Evolutionary conservation across 129 eudicot species (phyloP).

Genomic region (Escallonia rubra): DNA sequence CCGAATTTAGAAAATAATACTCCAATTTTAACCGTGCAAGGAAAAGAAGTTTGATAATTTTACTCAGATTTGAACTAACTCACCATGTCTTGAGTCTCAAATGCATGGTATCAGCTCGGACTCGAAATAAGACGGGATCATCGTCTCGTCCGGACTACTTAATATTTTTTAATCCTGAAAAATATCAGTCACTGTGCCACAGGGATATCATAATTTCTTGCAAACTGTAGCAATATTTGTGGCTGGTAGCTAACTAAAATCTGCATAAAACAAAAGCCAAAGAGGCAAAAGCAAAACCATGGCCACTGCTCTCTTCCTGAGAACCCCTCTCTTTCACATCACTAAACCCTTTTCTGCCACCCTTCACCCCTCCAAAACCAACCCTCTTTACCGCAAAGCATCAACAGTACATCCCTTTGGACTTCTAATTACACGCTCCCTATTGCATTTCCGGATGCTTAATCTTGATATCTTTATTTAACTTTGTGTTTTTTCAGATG

Average conservation of each 20-base stretch:
- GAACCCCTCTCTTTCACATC: slow-evolving; percentile 35
- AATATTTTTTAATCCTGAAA: too few species aligned
- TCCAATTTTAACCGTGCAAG: too few species aligned
- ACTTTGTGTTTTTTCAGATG: slow-evolving; percentile 33
- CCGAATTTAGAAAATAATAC: too few species aligned
- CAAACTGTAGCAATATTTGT: slow-evolving; percentile 12
- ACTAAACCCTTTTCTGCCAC: slow-evolving; percentile 19
- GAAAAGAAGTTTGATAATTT: too few species aligned
- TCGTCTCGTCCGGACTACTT: too few species aligned
- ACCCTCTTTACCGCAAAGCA: slow-evolving; percentile 39
- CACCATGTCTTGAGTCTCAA: too few species aligned
- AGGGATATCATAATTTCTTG: neutral
- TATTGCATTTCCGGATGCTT: neutral
- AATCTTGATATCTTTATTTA: neutral
- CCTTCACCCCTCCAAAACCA: slow-evolving; percentile 12
- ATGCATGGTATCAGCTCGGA: too few species aligned
- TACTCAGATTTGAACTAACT: too few species aligned
- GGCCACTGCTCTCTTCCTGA: slow-evolving; percentile 24
- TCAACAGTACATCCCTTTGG: slow-evolving; percentile 21
- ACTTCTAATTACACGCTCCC: neutral
- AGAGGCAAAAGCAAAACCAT: neutral
- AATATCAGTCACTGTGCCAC: too few species aligned
- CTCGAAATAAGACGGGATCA: too few species aligned
- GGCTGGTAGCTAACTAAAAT: slow-evolving; percentile 20
- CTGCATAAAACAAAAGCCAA: neutral